phyloP scores from a whole-genome alignment of 2,329 filamentous ascomycete genomes.

The Hortaea werneckii region DNA sequence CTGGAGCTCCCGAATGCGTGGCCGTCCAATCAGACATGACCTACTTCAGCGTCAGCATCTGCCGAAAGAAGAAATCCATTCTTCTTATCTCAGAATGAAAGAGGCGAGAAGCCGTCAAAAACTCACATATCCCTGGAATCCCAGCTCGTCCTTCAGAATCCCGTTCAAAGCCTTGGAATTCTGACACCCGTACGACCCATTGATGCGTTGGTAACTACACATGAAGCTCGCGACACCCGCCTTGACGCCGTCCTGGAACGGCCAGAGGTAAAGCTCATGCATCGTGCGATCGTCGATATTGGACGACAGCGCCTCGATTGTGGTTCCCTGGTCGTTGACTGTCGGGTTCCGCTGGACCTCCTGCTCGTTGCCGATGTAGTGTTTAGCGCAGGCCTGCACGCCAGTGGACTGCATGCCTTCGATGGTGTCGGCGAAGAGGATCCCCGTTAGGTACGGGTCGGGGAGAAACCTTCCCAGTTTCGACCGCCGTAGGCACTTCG shows the following conservation, averaged over 20 bases:
- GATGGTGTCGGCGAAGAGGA: slow-evolving; percentile 20
- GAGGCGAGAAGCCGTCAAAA: background rate
- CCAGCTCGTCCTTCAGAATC: slow-evolving; percentile 61
- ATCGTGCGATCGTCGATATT: slow-evolving; percentile 48
- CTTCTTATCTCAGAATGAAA: background rate
- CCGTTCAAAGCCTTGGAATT: slow-evolving; percentile 60
- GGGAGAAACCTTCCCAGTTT: slow-evolving; percentile 22
- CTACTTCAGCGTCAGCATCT: slow-evolving; percentile 2
- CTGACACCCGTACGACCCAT: slow-evolving; percentile 50
- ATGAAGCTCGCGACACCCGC: slow-evolving; percentile 15
- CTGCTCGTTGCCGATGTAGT: slow-evolving; percentile 14
- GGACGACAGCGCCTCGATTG: slow-evolving; percentile 25
- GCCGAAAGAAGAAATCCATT: background rate
- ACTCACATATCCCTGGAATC: slow-evolving; percentile 52
- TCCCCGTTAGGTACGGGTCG: slow-evolving; percentile 22
- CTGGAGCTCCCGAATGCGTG: slow-evolving; percentile 26
- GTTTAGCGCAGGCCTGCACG: slow-evolving; percentile 28
- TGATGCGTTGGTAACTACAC: slow-evolving; percentile 49
- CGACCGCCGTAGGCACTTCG: slow-evolving; percentile 21
- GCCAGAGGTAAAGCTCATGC: slow-evolving; percentile 44
- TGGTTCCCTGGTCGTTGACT: slow-evolving; percentile 11
- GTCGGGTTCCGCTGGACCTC: slow-evolving; percentile 23
- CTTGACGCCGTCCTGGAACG: slow-evolving; percentile 23
- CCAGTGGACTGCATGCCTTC: slow-evolving; percentile 26
- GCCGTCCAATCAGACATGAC: slow-evolving; percentile 56